Evolutionary conservation across 345 rosid species (phyloP).

Genomic region (Acer yangbiense): DNA sequence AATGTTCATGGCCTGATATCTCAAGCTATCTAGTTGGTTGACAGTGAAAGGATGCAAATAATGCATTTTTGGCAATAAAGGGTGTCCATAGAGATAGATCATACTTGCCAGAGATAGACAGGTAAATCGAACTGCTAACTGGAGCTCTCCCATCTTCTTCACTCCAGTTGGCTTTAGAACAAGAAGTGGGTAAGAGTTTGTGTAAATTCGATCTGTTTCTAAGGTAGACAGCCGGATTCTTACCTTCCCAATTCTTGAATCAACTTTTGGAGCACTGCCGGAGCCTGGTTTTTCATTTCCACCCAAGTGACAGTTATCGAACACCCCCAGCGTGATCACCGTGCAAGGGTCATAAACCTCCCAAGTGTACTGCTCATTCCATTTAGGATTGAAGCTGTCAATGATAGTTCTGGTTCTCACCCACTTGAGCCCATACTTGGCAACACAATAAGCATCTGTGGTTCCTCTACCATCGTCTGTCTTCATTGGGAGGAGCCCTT

Average conservation of each 20-base stretch:
- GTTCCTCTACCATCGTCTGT: conserved; percentile 59
- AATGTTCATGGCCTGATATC: conserved; percentile 83
- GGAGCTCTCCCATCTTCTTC: conserved; percentile 92
- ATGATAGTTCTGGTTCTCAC: conserved; percentile 77
- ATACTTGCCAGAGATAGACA: conserved; percentile 69
- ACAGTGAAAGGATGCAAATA: conserved; percentile 84
- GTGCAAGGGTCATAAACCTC: conserved; percentile 88
- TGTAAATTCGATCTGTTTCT: conserved; percentile 73
- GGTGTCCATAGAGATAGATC: conserved; percentile 75
- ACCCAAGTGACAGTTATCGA: conserved; percentile 80
- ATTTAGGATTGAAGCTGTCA: conserved; percentile 69
- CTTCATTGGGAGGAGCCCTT: conserved; percentile 79
- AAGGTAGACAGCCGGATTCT: conserved; percentile 74
- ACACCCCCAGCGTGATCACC: conserved; percentile 77
- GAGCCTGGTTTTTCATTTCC: conserved; percentile 54
- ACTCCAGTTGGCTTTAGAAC: conserved; percentile 66
- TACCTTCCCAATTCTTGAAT: conserved; percentile 78
- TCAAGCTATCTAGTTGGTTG: conserved; percentile 70
- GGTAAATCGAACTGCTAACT: conserved; percentile 72
- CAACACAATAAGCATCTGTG: conserved; percentile 84
- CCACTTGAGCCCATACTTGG: conserved; percentile 90
- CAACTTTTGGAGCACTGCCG: conserved; percentile 46
- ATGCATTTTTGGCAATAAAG: conserved; percentile 87
- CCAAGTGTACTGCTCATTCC: conserved; percentile 95
- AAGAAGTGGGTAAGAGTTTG: conserved; percentile 78